phyloP scores from a whole-genome alignment of 2,329 filamentous ascomycete species.

The Alternaria atra region DNA sequence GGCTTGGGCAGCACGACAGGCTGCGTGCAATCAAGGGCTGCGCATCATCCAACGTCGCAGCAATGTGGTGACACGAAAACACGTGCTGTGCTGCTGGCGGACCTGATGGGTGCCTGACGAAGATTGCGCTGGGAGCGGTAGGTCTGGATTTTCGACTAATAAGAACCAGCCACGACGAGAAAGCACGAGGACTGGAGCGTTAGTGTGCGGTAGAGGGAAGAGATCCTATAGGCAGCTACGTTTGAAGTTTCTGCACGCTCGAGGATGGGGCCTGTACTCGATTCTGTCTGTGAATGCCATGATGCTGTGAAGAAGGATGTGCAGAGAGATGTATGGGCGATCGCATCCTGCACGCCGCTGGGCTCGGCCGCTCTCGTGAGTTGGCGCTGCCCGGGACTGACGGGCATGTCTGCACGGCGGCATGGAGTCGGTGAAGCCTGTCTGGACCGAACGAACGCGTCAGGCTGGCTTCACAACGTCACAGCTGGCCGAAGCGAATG shows the following conservation, averaged over 20 bases:
- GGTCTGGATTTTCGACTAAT: slow-evolving; percentile 34
- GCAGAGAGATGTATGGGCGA: neutral
- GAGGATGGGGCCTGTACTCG: slow-evolving; percentile 32
- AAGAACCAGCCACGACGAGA: slow-evolving; percentile 41
- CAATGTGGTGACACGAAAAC: slow-evolving; percentile 23
- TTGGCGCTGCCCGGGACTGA: neutral
- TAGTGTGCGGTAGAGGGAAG: slow-evolving; percentile 27
- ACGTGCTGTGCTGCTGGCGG: slow-evolving; percentile 30
- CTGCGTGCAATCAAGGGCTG: slow-evolving; percentile 25
- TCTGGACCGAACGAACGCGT: slow-evolving; percentile 2
- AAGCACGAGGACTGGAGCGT: slow-evolving; percentile 23
- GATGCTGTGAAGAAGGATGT: neutral
- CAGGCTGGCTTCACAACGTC: slow-evolving; percentile 4
- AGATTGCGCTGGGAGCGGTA: slow-evolving; percentile 19
- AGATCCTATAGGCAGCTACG: slow-evolving; percentile 34
- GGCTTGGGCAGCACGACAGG: slow-evolving; percentile 27
- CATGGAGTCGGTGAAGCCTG: slow-evolving; percentile 34
- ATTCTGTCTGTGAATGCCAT: slow-evolving; percentile 26
- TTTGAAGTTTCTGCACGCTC: slow-evolving; percentile 23
- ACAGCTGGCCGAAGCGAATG: slow-evolving; percentile 2
- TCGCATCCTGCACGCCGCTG: neutral
- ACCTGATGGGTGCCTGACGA: slow-evolving; percentile 30
- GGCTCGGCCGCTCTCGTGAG: too few species aligned
- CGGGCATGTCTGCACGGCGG: neutral
- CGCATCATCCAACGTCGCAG: slow-evolving; percentile 25